A percentile compares a stretch with the other conserved stretches of the same genome.
Conservation (phyloP, 2,329 filamentous ascomycete genomes). For the Trichoderma sp. region DNA sequence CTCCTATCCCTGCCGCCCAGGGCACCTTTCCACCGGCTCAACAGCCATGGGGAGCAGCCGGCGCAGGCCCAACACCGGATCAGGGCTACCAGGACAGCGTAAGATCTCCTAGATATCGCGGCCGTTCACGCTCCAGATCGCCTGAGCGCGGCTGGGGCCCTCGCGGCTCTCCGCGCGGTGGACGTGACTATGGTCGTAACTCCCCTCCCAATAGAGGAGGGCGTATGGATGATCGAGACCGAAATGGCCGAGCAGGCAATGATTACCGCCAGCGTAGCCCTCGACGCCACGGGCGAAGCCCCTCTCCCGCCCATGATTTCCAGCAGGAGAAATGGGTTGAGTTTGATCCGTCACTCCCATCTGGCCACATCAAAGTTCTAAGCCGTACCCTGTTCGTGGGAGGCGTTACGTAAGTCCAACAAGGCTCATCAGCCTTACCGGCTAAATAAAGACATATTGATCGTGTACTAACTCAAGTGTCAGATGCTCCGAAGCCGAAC, state of each 20-base stretch:
- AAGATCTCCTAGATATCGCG: conserved; percentile 63
- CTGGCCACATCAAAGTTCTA: conserved; percentile 84
- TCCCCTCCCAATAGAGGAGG: conserved; percentile 57
- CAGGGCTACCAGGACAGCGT: conserved; percentile 57
- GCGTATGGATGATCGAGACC: conserved; percentile 47
- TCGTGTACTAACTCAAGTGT: conserved; percentile 27
- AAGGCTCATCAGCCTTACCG: neutral
- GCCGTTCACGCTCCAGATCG: conserved; percentile 75
- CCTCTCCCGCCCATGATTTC: conserved; percentile 51
- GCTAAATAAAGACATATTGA: neutral
- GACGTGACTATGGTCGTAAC: conserved; percentile 67
- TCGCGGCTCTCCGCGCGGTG: conserved; percentile 64
- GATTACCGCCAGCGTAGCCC: conserved; percentile 91
- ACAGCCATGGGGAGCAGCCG: conserved; percentile 38
- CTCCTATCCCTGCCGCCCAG: conserved; percentile 38
- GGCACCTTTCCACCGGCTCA: conserved; percentile 44
- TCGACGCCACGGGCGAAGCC: conserved; percentile 65
- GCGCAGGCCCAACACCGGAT: conserved; percentile 45
- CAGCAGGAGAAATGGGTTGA: conserved; percentile 69
- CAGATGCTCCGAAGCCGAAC: conserved; percentile 73
- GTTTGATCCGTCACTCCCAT: conserved; percentile 72
- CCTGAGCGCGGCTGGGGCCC: conserved; percentile 70
- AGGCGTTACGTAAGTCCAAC: conserved; percentile 75
- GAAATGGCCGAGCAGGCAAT: conserved; percentile 54
- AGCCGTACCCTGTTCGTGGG: conserved; percentile 96